phyloP scores from a whole-genome alignment of 192 early-diverging fungal species.

The Powellomyces hirtus region DNA sequence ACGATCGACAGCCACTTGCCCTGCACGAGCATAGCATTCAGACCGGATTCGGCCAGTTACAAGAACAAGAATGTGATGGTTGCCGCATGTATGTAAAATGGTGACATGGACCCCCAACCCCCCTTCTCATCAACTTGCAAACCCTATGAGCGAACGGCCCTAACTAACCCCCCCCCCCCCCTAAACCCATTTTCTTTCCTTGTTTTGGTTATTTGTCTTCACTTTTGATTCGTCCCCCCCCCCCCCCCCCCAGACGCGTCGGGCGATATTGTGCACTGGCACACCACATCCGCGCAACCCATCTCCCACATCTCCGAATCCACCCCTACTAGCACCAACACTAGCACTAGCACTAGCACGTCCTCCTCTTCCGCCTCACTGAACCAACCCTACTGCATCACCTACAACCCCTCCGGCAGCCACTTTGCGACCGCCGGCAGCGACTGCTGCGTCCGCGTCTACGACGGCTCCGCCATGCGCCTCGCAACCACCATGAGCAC shows the following conservation, averaged over 20 bases:
- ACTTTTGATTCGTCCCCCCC: too few species aligned
- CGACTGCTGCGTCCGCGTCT: slow-evolving; percentile 44
- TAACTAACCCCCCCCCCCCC: too few species aligned
- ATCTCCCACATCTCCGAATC: slow-evolving; percentile 40
- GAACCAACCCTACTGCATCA: slow-evolving; percentile 40
- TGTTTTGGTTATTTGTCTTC: too few species aligned
- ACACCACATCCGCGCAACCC: slow-evolving; percentile 45
- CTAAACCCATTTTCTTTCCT: too few species aligned
- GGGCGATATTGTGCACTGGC: slow-evolving; percentile 53
- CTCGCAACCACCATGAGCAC: slow-evolving; percentile 14
- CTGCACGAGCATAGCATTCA: slow-evolving; percentile 47
- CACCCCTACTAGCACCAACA: too few species aligned
- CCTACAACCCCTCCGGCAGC: slow-evolving; percentile 29
- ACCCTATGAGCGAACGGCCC: too few species aligned
- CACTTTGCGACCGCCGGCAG: slow-evolving; percentile 44
- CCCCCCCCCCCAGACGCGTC: slow-evolving; percentile 58
- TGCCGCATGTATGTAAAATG: slow-evolving; percentile 42
- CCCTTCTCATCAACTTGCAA: too few species aligned
- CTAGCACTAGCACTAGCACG: neutral
- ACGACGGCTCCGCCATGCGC: slow-evolving; percentile 36
- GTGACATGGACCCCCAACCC: too few species aligned
- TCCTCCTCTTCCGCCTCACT: too few species aligned
- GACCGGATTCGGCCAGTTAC: slow-evolving; percentile 34
- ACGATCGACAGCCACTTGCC: slow-evolving; percentile 25
- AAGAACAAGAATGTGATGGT: slow-evolving; percentile 52